Base-by-base conservation (phyloP, 176 grass and related monocot species). In the Pharus latifolius region DNA sequence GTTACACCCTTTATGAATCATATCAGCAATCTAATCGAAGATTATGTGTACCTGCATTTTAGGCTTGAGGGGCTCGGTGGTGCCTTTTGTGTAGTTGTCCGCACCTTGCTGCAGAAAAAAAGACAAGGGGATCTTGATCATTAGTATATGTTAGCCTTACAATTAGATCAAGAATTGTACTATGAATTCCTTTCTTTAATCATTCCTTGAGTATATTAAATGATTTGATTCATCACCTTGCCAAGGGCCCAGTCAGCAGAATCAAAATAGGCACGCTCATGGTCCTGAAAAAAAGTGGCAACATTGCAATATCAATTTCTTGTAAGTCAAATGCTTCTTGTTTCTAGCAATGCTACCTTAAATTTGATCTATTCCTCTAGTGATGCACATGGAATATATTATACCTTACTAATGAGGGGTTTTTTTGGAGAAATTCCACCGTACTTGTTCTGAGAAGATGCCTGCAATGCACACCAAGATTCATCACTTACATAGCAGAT, bases 231-330 rank as follows among this genome's bases (percentile, higher is more conserved):
- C 2, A 3, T 79, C 74, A 80, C 83, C 83, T 80, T 85, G 54
- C 70, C 69, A 34, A 85, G 83, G 29, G 55, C 83, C 83, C 83
- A 85, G 33, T 85, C 83, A 0, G 83, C 83, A 7, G 83, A 85
- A 73, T 85, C 77, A 50, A 80, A 85, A 69, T 80, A 85, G 47
- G 83, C 69, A 24, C 70, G 77, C 48, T 85, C 70, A 27, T 80
- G 83, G 17, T 76, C 77, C 81, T 83, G 65, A 23, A 40, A 60
- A 29, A 42, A 43, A 46, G 15, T 27, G 16, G 35, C 8, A 61
- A 24, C 55, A 20, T 18, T 8, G 5, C 10, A 28, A n/a, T 28
- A 34, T 83, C 26, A 76, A 35, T 52, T 61, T 60, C 14, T 15
- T 18, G 1, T 0, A 46, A 43, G 31, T 20, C 8, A 48, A 66